Base-by-base conservation (phyloP, 148 eudicot species). In the Rhododendron ferrugineum region DNA sequence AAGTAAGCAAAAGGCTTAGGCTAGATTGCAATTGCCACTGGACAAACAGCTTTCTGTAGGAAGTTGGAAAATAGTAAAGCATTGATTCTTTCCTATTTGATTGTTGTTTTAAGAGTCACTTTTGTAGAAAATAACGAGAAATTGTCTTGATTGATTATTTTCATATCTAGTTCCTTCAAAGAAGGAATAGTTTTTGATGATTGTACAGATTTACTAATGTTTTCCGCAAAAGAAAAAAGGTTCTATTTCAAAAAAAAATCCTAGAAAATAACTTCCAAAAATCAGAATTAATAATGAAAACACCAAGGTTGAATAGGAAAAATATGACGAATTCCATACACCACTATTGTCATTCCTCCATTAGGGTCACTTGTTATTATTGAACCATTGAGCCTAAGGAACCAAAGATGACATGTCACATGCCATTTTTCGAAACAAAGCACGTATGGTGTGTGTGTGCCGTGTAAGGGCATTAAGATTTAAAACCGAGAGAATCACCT, bases 401-500 rank as follows among this genome's bases (percentile, higher is more conserved):
- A 60, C 49, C 73, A 36, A 54, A 56, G 36, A 30, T 50, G 78
- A 50, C 26, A 58, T 3, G 37, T 0, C 11, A 30, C 37, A 14
- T 1, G 10, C 26, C 72, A 81, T 36, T 81, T 26, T 16, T 13
- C 60, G 18, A 58, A 58, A 81, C 22, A 54, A 20, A 81, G 10
- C n/a, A 32, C 36, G 3, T 11, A 77, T 74, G 6, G 1, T 74
- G 78, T 37, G 46, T 44, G 8, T 44, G 78, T 14, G 46, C 4
- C 1, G 34, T 32, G 34, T 32, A 79, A 32, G 11, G 44, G 66
- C 30, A 80, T 54, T 8, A 54, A 62, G 11, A 62, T 23, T 23
- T 62, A 62, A 5, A 26, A 82, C 34, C 18, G 6, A 49, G 82
- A 70, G 20, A 60, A 54, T 58, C 28, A 96, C 99, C 98, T 96